These are phyloP conservation scores for Rubroboletus satanas DNA, from an alignment of 768 basidiomycete species.

Conservation along the genomic window DNA sequence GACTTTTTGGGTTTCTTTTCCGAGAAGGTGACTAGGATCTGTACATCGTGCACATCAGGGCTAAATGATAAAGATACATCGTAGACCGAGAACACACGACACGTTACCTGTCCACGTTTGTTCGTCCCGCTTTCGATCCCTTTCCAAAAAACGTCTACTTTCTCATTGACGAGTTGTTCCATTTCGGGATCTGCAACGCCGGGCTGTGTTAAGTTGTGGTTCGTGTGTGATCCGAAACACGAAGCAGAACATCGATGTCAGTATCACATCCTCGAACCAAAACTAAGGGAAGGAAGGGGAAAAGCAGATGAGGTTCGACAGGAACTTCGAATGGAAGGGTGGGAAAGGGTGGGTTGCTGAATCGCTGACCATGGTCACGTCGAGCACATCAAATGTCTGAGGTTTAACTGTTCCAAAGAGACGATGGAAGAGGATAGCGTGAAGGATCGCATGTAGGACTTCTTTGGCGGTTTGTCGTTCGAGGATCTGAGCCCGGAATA, in stretches of 20 bases:
- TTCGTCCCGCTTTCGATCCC: conserved; percentile 59
- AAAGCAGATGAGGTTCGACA: neutral
- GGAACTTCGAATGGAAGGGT: neutral
- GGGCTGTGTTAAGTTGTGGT: conserved; percentile 45
- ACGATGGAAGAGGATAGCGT: conserved; percentile 79
- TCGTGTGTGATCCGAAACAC: neutral
- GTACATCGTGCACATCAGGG: neutral
- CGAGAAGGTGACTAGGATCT: conserved; percentile 71
- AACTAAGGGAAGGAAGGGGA: neutral
- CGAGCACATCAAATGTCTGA: conserved; percentile 71
- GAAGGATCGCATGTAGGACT: conserved; percentile 71
- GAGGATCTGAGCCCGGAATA: conserved; percentile 48
- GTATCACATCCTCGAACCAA: neutral
- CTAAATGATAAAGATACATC: conserved; percentile 17
- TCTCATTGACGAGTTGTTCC: conserved; percentile 67
- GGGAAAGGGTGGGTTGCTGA: neutral
- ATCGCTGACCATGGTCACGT: conserved; percentile 72
- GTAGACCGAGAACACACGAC: neutral
- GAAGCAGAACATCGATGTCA: neutral
- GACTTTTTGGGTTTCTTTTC: conserved; percentile 74
- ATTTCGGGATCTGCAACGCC: conserved; percentile 72
- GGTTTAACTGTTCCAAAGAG: conserved; percentile 79
- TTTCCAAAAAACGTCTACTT: conserved; percentile 77
- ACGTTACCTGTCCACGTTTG: conserved; percentile 64
- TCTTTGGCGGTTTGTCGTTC: conserved; percentile 73